These are phyloP conservation scores for Podospora conica DNA, from an alignment of 495 filamentous ascomycete genomes.

Conservation along the genomic window DNA sequence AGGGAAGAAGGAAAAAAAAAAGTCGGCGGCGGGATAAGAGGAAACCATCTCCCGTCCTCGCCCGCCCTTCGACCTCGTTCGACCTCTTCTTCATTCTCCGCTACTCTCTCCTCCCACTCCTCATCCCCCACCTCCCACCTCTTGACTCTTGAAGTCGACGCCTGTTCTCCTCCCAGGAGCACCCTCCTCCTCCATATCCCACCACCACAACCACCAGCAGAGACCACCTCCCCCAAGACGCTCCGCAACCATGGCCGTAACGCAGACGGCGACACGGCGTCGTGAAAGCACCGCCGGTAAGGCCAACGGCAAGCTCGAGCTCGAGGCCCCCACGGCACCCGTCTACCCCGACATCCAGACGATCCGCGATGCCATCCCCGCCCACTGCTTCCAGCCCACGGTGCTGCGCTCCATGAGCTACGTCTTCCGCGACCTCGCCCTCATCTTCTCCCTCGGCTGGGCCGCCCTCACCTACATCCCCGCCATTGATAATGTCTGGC, in stretches of 20 bases:
- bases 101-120: too few relatives aligned
- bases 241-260: conserved; percentile 3
- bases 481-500: conserved; percentile 49
- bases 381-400: conserved; percentile 74
- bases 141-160: too few relatives aligned
- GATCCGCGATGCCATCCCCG: conserved; percentile 72
- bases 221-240: background rate
- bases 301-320: conserved; percentile 47
- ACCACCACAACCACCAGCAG: background rate
- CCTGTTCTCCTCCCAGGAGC: background rate
- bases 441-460: conserved; percentile 56
- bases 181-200: background rate
- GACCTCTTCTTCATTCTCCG: background rate
- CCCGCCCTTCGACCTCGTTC: background rate
- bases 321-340: conserved; percentile 57
- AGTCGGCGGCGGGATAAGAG: background rate
- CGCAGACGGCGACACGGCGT: conserved; percentile 13
- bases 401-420: conserved; percentile 55
- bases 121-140: background rate
- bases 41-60: background rate
- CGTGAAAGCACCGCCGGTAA: conserved; percentile 13
- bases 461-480: conserved; percentile 57
- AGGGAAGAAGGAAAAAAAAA: background rate
- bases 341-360: conserved; percentile 68
- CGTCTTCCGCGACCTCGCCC: conserved; percentile 61